Percentiles rank a stretch among this genome's conserved stretches.
phyloP scores from a whole-genome alignment of 441 rosid genomes.

The Euphorbia celastroides region DNA sequence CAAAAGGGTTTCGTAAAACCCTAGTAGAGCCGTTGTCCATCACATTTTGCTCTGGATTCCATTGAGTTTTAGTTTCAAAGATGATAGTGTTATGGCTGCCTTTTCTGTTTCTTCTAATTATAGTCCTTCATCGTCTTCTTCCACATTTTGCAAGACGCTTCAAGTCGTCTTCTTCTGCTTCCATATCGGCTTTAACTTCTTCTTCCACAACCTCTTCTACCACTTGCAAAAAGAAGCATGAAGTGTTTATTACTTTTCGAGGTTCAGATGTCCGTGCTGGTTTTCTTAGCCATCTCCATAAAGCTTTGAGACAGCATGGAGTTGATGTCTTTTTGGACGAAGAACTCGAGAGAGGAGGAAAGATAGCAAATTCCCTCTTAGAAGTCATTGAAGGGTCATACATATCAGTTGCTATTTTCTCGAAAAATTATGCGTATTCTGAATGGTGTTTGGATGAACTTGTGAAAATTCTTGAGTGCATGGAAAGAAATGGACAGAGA shows the following conservation, averaged over 20 bases:
- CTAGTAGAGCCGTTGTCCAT: too few relatives aligned
- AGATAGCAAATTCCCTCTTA: not conserved
- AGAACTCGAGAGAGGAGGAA: constrained; percentile 1
- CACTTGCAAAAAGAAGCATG: not conserved
- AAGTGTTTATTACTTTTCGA: constrained; percentile 14
- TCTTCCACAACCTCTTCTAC: not conserved
- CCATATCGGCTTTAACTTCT: not conserved
- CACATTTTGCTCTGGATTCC: not conserved
- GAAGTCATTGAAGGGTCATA: constrained; percentile 2
- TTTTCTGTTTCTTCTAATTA: not conserved
- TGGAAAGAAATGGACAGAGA: constrained; percentile 1
- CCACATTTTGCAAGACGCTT: not conserved
- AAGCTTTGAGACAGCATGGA: not conserved
- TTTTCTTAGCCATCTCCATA: constrained; percentile 6
- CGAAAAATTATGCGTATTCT: constrained; percentile 30
- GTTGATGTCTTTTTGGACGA: constrained; percentile 7
- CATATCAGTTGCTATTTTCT: constrained; percentile 20
- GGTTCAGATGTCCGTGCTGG: constrained; percentile 7
- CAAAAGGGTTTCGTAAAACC: too few relatives aligned
- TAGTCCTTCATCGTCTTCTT: not conserved
- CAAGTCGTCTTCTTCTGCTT: not conserved
- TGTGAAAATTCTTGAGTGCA: constrained; percentile 24
- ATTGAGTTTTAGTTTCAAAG: not conserved
- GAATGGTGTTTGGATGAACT: constrained; percentile 25
- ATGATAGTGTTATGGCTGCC: not conserved